Base-by-base conservation (phyloP, 768 basidiomycete genomes). In the Tylopilus vinaceipallidus region DNA sequence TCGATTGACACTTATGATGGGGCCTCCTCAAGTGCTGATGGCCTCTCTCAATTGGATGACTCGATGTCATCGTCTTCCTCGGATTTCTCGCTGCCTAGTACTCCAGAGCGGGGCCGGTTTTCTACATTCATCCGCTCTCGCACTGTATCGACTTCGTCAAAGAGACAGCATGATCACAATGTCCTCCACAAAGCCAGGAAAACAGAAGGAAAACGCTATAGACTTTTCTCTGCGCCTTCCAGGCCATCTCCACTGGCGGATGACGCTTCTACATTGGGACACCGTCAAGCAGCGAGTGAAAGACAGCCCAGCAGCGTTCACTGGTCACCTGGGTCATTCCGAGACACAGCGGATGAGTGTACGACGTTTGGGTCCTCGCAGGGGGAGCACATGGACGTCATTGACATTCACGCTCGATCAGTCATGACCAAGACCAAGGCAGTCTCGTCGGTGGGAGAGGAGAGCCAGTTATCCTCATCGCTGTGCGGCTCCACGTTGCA, bases 391-490 rank as follows among this genome's bases (percentile, higher is more conserved):
- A 23, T 40, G 20, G 55, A 64, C 6, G 61, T 65, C 6, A 47
- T 68, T 5, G 67, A 64, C 29, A 56, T 68, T 20, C 38, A 48
- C 8, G 53, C 59, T 13, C 49, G 27, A 17, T 45, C 57, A 6
- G 24, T 22, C 24, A 22, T n/a, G 23, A 27, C 17, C 23, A 24
- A 12, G 24, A 35, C 22, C n/a, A n/a, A n/a, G 11, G 37, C 12
- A 12, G 12, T 3, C 33, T 53, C 53, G 33, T 13, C 19, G 6
- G 22, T 19, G 13, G 52, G 37, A n/a, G 44, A 14, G 36, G 30
- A n/a, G 48, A 33, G 34, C 32, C 6, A 17, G 2, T 20, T 6
- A 6, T 29, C 20, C 2, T 3, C 27, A 23, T 47, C 20, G 20
- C n/a, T 24, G 29, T 14, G 7, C 12, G 23, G 45, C 32, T 4